Conservation (phyloP, 495 filamentous ascomycete genomes). For the Pseudomonodictys pantanalensis region DNA sequence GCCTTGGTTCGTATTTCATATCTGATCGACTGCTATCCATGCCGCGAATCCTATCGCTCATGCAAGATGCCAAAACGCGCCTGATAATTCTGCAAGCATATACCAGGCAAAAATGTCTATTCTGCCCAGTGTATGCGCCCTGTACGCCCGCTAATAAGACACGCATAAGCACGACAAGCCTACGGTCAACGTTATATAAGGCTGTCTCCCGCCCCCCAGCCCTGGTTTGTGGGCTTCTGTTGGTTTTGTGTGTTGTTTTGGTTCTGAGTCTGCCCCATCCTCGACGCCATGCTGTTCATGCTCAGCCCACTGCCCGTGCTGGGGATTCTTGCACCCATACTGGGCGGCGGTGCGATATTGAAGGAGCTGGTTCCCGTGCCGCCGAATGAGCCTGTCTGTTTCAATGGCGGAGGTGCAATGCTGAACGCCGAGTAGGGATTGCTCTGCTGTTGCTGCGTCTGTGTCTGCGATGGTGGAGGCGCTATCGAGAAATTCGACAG, state of each 20-base stretch:
- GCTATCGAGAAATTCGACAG: constrained; percentile 13
- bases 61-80: too few species aligned
- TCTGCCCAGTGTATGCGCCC: too few species aligned
- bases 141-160: too few species aligned
- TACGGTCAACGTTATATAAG: constrained; percentile 23
- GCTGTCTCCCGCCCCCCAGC: constrained; percentile 15
- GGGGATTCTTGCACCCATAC: constrained; percentile 1
- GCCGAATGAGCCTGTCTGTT: too few species aligned
- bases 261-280: constrained; percentile 14
- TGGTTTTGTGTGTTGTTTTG: neutral
- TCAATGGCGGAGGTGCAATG: constrained; percentile 29
- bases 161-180: too few species aligned
- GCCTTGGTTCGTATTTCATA: too few species aligned
- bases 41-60: too few species aligned
- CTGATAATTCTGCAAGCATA: too few species aligned
- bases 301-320: constrained; percentile 12
- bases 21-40: too few species aligned
- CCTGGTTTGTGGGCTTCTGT: constrained; percentile 13
- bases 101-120: too few species aligned
- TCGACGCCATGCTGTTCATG: constrained; percentile 12
- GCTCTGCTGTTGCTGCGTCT: constrained; percentile 2
- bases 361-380: neutral
- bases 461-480: too few species aligned
- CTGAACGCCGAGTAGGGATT: constrained; percentile 11
- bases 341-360: neutral